Evolutionary conservation across 805 yeast species (phyloP), one percentile per base, ranked within the genome.

Genomic region (Sporopachydermia quercuum): DNA sequence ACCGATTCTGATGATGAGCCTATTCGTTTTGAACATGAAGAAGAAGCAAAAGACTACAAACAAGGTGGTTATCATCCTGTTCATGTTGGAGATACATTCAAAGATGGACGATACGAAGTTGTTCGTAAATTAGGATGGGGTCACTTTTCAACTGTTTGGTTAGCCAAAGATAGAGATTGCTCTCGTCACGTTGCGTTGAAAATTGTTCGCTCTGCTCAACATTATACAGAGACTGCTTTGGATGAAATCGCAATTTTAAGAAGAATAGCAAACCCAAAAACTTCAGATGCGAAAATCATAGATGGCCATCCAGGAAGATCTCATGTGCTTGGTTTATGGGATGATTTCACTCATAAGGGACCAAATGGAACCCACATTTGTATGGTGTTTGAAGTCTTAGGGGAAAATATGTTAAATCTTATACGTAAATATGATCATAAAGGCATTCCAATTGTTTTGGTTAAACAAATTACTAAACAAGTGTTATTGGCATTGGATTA

Each of bases 61-160:
- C 75, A 77, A 5, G 97, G 97, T 16, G 99, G 99, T 0, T 91
- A 91, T 56, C 98, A 91, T 54, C 96, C 98, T 0, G 91, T 93
- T 8, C 75, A 61, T 47, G 75, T 85, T 38, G 97, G 97, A 4
- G 98, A 93, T 55, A 60, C 60, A 16, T 89, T 79, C 58, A 81
- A 84, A 49, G 66, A 80, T 41, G 74, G 75, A 15, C 72, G 82
- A 43, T 91, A 91, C 56, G 67, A 77, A 1, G 60, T 91, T 38
- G 87, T 83, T 19, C 72, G 97, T 44, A 91, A 91, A 55, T 65
- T 91, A 3, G 99, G 99, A 1, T 91, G 99, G 99, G 99, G 99
- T 27, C 96, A 91, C 60, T 91, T 91, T 55, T 79, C 94, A 18
- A 91, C 95, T 1, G 96, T 84, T 16, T 87, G 96, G 96, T 64